Conservation (phyloP, 352 stramenopile species). For the Globisporangium cederbergense region DNA sequence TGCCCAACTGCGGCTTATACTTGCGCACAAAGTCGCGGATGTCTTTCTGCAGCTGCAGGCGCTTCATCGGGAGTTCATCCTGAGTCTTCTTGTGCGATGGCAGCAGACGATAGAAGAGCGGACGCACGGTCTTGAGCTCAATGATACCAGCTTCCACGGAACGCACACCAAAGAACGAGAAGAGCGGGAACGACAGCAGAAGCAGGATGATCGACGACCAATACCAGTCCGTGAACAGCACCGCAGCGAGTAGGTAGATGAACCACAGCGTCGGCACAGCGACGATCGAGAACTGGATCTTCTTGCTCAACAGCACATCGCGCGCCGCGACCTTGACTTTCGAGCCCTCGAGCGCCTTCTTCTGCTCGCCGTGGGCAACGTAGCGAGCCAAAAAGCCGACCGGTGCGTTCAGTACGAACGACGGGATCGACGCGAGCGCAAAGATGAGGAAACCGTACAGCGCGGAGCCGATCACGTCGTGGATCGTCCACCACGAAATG, state of each 20-base stretch:
- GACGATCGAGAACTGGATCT: constrained; percentile 92
- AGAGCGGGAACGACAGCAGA: constrained; percentile 80
- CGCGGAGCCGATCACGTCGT: constrained; percentile 88
- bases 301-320: constrained; percentile 91
- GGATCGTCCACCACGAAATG: constrained; percentile 84
- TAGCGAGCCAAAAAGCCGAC: constrained; percentile 86
- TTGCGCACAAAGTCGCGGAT: constrained; percentile 78
- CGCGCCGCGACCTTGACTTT: constrained; percentile 90
- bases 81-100: constrained; percentile 77
- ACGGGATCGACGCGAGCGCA: constrained; percentile 87
- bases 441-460: constrained; percentile 84
- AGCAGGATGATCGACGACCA: constrained; percentile 80
- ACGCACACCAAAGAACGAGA: constrained; percentile 86
- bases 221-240: constrained; percentile 84
- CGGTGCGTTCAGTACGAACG: constrained; percentile 89
- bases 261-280: constrained; percentile 87
- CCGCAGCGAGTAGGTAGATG: constrained; percentile 79
- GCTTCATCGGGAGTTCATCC: constrained; percentile 67
- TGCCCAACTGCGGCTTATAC: constrained; percentile 53
- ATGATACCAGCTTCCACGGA: constrained; percentile 87
- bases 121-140: constrained; percentile 81
- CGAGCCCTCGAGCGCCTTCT: constrained; percentile 81
- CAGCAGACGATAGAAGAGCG: constrained; percentile 78
- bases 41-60: constrained; percentile 67
- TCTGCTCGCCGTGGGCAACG: constrained; percentile 69